Conservation (phyloP, 2,329 filamentous ascomycete species). For the Pyricularia pennisetigena region DNA sequence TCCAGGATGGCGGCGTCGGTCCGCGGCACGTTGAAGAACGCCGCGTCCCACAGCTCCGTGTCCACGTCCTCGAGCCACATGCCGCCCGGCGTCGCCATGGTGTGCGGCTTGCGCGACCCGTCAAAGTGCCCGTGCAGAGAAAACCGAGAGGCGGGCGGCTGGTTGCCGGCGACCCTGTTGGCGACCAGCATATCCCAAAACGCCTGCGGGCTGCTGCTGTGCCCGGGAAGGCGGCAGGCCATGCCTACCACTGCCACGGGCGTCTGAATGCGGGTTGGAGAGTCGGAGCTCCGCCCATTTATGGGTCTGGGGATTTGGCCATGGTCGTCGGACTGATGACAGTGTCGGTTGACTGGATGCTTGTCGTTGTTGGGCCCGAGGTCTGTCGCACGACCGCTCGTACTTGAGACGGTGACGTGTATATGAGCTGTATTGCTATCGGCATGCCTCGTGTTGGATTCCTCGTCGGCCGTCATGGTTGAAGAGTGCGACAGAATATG, state of each 20-base stretch:
- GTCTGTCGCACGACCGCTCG: too few species aligned
- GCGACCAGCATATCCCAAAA: slow-evolving; percentile 19
- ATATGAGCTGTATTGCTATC: too few species aligned
- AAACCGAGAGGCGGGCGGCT: slow-evolving; percentile 10
- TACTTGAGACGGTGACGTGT: too few species aligned
- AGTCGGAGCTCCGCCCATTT: not conserved
- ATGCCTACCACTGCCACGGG: not conserved
- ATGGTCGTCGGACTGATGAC: not conserved
- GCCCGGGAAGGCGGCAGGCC: slow-evolving; percentile 1
- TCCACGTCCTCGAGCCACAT: slow-evolving; percentile 20
- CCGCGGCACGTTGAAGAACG: slow-evolving; percentile 22
- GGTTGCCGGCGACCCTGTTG: not conserved
- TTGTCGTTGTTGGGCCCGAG: not conserved
- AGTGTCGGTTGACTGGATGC: not conserved
- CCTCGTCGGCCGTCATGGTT: too few species aligned
- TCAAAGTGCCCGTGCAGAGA: slow-evolving; percentile 12
- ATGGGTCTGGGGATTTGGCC: not conserved
- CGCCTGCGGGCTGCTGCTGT: slow-evolving; percentile 16
- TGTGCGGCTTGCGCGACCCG: slow-evolving; percentile 5
- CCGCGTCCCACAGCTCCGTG: slow-evolving; percentile 27
- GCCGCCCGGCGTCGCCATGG: slow-evolving; percentile 10
- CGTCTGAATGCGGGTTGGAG: slow-evolving; percentile 9
- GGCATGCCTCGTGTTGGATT: too few species aligned
- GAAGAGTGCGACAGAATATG: too few species aligned
- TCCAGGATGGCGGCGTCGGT: slow-evolving; percentile 22